A percentile compares a stretch with the other conserved stretches of the same genome.
These are phyloP conservation scores for Eucommia ulmoides DNA, from an alignment of 257 asterid species.

Conservation along the genomic window DNA sequence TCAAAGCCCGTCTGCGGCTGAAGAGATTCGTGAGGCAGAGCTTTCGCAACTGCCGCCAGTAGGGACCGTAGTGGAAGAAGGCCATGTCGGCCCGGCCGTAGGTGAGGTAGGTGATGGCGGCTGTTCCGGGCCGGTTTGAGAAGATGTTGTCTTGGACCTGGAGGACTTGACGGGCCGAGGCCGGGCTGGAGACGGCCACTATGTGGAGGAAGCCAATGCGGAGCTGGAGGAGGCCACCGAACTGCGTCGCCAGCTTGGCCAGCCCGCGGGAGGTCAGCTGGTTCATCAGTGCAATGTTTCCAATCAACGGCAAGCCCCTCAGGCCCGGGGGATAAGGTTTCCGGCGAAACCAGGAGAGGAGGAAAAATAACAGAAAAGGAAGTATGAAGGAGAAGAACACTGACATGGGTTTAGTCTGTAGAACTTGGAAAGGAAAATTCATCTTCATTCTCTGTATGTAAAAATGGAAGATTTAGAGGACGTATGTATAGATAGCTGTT, in stretches of 20 bases:
- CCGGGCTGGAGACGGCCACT: slow-evolving; percentile 70
- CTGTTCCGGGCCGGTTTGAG: slow-evolving; percentile 78
- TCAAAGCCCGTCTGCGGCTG: slow-evolving; percentile 80
- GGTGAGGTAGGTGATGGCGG: slow-evolving; percentile 61
- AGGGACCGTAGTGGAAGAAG: slow-evolving; percentile 85
- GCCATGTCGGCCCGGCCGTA: slow-evolving; percentile 95
- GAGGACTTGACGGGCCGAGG: slow-evolving; percentile 61
- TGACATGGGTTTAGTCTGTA: too few species aligned
- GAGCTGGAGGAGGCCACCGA: slow-evolving; percentile 76
- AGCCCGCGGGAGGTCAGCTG: slow-evolving; percentile 72
- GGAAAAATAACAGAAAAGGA: slow-evolving; percentile 10
- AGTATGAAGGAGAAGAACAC: slow-evolving; percentile 17
- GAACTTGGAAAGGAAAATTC: too few species aligned
- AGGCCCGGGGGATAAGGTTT: slow-evolving; percentile 84
- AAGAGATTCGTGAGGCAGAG: slow-evolving; percentile 81
- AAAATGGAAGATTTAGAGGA: too few species aligned
- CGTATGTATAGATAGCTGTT: too few species aligned
- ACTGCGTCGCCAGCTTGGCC: slow-evolving; percentile 44
- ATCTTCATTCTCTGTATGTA: too few species aligned
- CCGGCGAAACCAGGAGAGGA: slow-evolving; percentile 19
- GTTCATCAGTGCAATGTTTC: slow-evolving; percentile 57
- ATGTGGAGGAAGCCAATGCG: slow-evolving; percentile 55
- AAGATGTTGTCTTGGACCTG: slow-evolving; percentile 76
- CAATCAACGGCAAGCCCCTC: slow-evolving; percentile 64
- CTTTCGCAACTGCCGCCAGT: slow-evolving; percentile 95